phyloP scores from a whole-genome alignment of 2,329 filamentous ascomycete species.

The Mariannaea sp. region DNA sequence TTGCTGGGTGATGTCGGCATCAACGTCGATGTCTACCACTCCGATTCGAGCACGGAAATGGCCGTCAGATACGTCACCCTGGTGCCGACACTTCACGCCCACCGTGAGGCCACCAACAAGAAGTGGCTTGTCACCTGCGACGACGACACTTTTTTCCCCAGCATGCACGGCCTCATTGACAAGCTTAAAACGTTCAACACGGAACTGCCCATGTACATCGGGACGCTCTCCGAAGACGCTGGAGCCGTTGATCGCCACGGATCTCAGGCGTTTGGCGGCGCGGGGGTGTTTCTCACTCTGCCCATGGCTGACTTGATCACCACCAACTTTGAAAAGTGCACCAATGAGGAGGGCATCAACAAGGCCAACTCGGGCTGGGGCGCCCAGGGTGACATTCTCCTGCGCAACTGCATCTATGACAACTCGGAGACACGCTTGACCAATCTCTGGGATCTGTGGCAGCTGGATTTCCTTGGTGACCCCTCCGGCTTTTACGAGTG shows the following conservation, averaged over 20 bases:
- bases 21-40: constrained; percentile 61
- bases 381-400: constrained; percentile 63
- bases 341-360: constrained; percentile 54
- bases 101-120: constrained; percentile 52
- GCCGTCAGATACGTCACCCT: constrained; percentile 62
- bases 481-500: constrained; percentile 68
- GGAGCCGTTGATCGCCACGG: constrained; percentile 64
- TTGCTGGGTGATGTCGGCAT: constrained; percentile 55
- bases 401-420: constrained; percentile 68
- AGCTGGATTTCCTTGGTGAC: constrained; percentile 64
- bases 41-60: constrained; percentile 59
- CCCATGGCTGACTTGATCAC: constrained; percentile 53
- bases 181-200: constrained; percentile 59
- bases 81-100: constrained; percentile 59
- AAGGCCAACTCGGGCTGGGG: constrained; percentile 64
- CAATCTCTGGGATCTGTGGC: constrained; percentile 61
- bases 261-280: constrained; percentile 67
- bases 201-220: constrained; percentile 60
- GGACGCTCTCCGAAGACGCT: constrained; percentile 65
- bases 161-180: constrained; percentile 58
- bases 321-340: constrained; percentile 52
- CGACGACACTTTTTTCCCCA: constrained; percentile 69
- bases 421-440: constrained; percentile 64
- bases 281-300: constrained; percentile 64
- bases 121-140: constrained; percentile 68